Evolutionary conservation across 495 filamentous ascomycete genomes (phyloP), one percentile per base, ranked within the genome.

Genomic region (Neurospora sp.): DNA sequence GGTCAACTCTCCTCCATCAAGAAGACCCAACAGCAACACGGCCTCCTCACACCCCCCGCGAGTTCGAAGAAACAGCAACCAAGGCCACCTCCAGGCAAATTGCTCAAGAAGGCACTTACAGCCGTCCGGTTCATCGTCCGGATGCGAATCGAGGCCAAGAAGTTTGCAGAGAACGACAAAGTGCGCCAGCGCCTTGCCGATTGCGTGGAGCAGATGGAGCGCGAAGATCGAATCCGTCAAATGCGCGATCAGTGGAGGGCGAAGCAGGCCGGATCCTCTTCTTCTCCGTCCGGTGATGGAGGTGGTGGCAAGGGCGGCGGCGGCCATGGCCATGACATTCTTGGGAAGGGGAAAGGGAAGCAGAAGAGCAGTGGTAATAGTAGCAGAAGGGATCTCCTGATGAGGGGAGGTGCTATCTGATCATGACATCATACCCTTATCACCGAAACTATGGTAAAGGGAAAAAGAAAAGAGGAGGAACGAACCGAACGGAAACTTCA

Each of bases 71-170:
- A 70, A 41, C 74, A 71, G 14, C 72, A 74, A 38, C 53, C 7
- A 35, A 61, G 53, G 1, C 12, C 46, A 6, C 3, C 20, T 12
- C 69, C 69, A 14, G 48, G 44, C 22, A 70, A 70, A 68, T 42
- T 69, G 8, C 78, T 83, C 16, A 77, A 73, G 66, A 75, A 78
- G 4, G 81, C 80, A 20, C 73, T 82, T 14, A 75, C 61, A 66
- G 79, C 79, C 39, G 75, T 84, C 16, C 77, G 83, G 8, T 83
- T 83, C 59, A 74, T 85, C 22, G 83, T 81, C 1, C 80, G 83
- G 61, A 81, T 83, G 81, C 79, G 77, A 71, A 78, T 85, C 40
- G 75, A 79, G 70, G 83, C 85, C 11, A 74, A 73, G 35, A 73
- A 78, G n/a, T 86, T 82, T 83, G 76, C 73, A 44, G 73, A 81